Percentiles rank a stretch among this genome's conserved stretches.
Conservation (phyloP, 805 yeast genomes). For the Teunomyces pallodes region DNA sequence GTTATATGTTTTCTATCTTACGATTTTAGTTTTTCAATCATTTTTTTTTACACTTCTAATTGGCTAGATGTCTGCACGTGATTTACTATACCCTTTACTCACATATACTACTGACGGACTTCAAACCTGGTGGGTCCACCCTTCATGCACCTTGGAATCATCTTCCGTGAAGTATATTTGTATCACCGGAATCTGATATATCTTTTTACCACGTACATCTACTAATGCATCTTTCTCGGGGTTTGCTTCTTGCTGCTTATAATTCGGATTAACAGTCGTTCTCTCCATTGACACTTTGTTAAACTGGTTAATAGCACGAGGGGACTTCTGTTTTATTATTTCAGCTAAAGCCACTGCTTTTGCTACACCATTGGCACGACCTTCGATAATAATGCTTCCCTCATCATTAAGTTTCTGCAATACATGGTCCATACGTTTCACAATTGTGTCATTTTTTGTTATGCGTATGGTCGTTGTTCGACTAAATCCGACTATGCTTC, state of each 20-base stretch:
- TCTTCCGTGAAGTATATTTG: constrained; percentile 12
- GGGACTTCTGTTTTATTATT: constrained; percentile 14
- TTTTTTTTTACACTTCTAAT: constrained; percentile 8
- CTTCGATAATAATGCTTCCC: constrained; percentile 14
- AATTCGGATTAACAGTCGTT: background rate
- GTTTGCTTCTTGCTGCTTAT: background rate
- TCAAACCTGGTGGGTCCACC: constrained; percentile 15
- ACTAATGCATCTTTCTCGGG: constrained; percentile 8
- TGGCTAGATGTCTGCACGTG: constrained; percentile 7
- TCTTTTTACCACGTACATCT: constrained; percentile 20
- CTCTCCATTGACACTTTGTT: constrained; percentile 12
- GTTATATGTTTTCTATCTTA: constrained; percentile 9
- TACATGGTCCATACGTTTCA: constrained; percentile 13
- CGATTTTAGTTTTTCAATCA: constrained; percentile 10
- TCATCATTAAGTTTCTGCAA: constrained; percentile 8
- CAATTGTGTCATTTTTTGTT: constrained; percentile 15
- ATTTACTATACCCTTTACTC: background rate
- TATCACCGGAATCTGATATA: constrained; percentile 18
- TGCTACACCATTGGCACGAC: constrained; percentile 15
- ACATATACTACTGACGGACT: background rate
- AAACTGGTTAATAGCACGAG: constrained; percentile 11
- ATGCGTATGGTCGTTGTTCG: constrained; percentile 10
- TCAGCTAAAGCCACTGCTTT: constrained; percentile 21
- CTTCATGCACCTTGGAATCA: background rate
- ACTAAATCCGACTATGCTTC: constrained; percentile 4